Evolutionary conservation across 768 basidiomycete genomes (phyloP).

Genomic region (Boletus pseudo-olivaceus): DNA sequence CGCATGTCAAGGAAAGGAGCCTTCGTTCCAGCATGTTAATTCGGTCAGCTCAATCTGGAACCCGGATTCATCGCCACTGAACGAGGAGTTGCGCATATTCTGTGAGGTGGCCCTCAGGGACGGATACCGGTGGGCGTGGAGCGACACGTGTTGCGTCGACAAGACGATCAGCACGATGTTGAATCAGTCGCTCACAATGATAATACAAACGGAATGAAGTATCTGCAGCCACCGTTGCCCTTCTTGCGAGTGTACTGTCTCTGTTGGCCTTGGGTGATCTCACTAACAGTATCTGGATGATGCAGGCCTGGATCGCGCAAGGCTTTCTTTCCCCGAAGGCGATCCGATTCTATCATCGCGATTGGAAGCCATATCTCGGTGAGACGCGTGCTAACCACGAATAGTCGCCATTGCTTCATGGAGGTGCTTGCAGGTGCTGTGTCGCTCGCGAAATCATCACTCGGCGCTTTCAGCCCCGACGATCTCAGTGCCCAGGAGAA

Average conservation of each 20-base stretch:
- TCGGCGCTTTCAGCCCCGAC: not conserved
- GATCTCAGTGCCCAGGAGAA: not conserved
- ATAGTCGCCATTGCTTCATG: not conserved
- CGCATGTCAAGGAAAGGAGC: too few relatives aligned
- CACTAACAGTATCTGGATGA: not conserved
- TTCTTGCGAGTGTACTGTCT: not conserved
- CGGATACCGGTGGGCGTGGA: constrained; percentile 13
- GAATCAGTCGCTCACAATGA: not conserved
- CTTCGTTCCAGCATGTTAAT: too few relatives aligned
- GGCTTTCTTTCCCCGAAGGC: not conserved
- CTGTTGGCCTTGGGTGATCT: not conserved
- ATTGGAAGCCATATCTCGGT: not conserved
- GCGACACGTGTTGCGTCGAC: not conserved
- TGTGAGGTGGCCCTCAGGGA: not conserved
- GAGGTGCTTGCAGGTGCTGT: not conserved
- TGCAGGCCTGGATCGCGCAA: not conserved
- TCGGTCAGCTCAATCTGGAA: too few relatives aligned
- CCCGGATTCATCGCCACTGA: not conserved
- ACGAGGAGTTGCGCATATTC: not conserved
- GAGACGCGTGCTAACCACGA: not conserved
- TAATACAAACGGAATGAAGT: not conserved
- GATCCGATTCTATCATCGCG: not conserved
- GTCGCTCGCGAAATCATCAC: not conserved
- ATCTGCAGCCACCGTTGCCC: not conserved
- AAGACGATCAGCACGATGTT: not conserved